phyloP scores from a whole-genome alignment of 345 rosid species.

The Pistacia atlantica region DNA sequence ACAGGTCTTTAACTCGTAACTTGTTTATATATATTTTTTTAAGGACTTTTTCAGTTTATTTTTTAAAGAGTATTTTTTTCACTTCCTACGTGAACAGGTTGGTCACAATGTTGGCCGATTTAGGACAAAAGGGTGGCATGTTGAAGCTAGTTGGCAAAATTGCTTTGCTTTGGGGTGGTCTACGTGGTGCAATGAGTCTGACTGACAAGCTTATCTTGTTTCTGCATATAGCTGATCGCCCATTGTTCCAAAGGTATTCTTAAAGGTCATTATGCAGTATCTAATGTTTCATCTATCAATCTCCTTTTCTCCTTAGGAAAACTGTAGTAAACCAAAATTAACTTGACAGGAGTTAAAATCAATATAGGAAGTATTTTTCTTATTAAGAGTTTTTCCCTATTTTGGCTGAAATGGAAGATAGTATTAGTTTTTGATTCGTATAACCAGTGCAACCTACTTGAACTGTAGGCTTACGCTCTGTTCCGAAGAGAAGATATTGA shows the following conservation, averaged over 20 bases:
- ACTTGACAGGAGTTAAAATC: background rate
- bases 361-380: background rate
- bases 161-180: constrained; percentile 99
- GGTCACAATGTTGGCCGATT: constrained; percentile 78
- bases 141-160: constrained; percentile 81
- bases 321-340: background rate
- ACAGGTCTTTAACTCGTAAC: constrained; percentile 50
- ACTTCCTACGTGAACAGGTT: constrained; percentile 53
- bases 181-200: constrained; percentile 95
- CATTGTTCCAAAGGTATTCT: constrained; percentile 75
- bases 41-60: background rate
- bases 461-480: background rate
- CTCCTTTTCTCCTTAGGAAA: background rate
- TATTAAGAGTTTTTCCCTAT: background rate
- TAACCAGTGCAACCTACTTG: background rate
- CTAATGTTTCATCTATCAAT: background rate
- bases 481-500: background rate
- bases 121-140: constrained; percentile 95
- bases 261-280: background rate
- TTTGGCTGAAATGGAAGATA: background rate
- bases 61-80: background rate
- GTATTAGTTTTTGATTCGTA: background rate
- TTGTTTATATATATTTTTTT: background rate
- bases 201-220: constrained; percentile 76
- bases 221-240: constrained; percentile 77